These are phyloP conservation scores for Middelhovenomyces tepae DNA, from an alignment of 805 yeast species.

Conservation along the genomic window DNA sequence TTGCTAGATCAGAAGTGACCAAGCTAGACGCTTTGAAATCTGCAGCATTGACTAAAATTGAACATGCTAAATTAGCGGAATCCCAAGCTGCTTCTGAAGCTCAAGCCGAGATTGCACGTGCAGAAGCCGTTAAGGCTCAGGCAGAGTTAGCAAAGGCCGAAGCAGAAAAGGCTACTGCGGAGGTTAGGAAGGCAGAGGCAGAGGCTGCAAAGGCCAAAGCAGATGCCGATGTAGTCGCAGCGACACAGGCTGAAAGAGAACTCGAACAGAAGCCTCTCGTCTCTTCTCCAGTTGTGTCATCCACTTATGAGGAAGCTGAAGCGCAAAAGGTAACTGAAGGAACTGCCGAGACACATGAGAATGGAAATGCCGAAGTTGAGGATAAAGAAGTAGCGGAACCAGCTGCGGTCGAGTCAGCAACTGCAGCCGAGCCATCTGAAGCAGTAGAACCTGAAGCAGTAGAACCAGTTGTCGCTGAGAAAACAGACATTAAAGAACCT, in stretches of 20 bases:
- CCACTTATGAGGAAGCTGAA: conserved; percentile 8
- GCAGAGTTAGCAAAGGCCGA: conserved; percentile 9
- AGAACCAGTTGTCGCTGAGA: conserved; percentile 6
- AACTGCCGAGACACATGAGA: conserved; percentile 10
- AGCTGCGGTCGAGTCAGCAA: conserved; percentile 6
- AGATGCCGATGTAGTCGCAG: conserved; percentile 7
- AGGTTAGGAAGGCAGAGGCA: conserved; percentile 1
- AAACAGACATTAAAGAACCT: conserved; percentile 8
- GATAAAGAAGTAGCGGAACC: conserved; percentile 8
- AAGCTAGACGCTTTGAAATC: conserved; percentile 14
- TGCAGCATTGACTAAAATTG: conserved; percentile 2
- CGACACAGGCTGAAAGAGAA: conserved; percentile 5
- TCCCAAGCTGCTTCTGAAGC: conserved; percentile 16
- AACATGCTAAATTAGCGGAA: conserved; percentile 3
- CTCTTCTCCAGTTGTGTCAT: conserved; percentile 7
- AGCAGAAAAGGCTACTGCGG: conserved; percentile 8
- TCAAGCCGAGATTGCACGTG: conserved; percentile 18
- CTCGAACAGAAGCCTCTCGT: conserved; percentile 3
- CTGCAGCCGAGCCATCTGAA: conserved; percentile 11
- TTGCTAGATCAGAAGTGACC: conserved; percentile 21
- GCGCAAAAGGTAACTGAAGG: conserved; percentile 15
- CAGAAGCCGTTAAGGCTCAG: conserved; percentile 2
- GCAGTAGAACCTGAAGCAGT: conserved; percentile 3
- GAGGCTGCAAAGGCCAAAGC: conserved; percentile 8
- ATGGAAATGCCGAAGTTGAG: conserved; percentile 11